phyloP scores from a whole-genome alignment of 441 rosid species.

The Flueggea neowawraea region DNA sequence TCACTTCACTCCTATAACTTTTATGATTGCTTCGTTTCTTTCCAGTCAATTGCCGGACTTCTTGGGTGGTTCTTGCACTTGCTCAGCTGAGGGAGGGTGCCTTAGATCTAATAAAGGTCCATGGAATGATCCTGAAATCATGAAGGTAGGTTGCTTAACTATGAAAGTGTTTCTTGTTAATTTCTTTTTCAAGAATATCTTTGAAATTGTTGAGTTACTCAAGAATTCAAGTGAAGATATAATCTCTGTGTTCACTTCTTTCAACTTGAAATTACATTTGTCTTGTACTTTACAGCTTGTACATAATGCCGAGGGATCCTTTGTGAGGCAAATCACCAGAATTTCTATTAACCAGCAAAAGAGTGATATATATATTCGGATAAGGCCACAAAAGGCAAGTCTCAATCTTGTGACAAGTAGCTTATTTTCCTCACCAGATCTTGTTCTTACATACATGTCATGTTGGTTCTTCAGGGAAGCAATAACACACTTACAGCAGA shows the following conservation, averaged over 20 bases:
- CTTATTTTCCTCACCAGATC: conserved; percentile 5
- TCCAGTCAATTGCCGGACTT: conserved; percentile 96
- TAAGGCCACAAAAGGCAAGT: conserved; percentile 49
- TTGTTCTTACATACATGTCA: conserved; percentile 8
- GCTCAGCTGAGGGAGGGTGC: conserved; percentile 87
- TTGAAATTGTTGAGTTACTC: conserved; percentile 3
- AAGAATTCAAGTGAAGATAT: conserved; percentile 10
- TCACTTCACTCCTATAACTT: neutral
- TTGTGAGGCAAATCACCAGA: conserved; percentile 61
- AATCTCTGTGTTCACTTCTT: conserved; percentile 11
- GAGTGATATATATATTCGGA: conserved; percentile 42
- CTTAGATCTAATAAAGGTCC: conserved; percentile 95
- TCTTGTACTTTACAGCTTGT: conserved; percentile 52
- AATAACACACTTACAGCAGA: conserved; percentile 51
- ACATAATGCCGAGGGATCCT: conserved; percentile 52
- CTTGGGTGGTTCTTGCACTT: conserved; percentile 94
- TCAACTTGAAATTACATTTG: conserved; percentile 15
- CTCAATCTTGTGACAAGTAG: neutral
- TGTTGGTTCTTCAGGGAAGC: conserved; percentile 37
- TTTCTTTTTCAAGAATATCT: neutral
- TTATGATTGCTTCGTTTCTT: conserved; percentile 6
- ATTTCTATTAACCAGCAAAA: conserved; percentile 44
- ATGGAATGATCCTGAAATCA: conserved; percentile 85
- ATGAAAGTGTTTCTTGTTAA: neutral
- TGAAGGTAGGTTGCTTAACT: conserved; percentile 61